Percentiles rank a stretch among this genome's conserved stretches.
phyloP scores from a whole-genome alignment of 129 eudicot genomes.

The Flaveria ramosissima region DNA sequence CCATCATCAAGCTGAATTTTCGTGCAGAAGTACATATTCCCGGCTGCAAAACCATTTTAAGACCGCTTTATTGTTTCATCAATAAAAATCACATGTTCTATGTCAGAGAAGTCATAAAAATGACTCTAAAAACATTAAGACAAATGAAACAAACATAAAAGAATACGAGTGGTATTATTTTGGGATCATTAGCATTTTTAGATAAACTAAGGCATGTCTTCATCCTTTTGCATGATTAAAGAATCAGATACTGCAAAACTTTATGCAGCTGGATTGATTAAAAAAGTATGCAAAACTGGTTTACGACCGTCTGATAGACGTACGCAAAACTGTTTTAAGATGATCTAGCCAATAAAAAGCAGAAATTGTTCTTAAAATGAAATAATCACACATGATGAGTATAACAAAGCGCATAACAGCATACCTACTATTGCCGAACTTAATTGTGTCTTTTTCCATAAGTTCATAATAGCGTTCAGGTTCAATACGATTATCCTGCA shows the following conservation, averaged over 20 bases:
- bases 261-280: neutral
- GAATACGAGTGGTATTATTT: neutral
- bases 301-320: neutral
- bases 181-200: neutral
- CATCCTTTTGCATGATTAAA: neutral
- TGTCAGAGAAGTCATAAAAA: neutral
- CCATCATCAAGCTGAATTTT: conserved; percentile 65
- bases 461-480: conserved; percentile 92
- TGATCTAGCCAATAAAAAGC: neutral
- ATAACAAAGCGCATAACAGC: conserved; percentile 15
- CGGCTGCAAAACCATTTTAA: conserved; percentile 62
- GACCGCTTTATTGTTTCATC: neutral
- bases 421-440: conserved; percentile 96
- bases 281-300: neutral
- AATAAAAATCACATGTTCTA: neutral
- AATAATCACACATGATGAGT: conserved; percentile 12
- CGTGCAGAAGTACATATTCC: conserved; percentile 84
- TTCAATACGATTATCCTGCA: conserved; percentile 84
- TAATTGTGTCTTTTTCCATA: conserved; percentile 77
- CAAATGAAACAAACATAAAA: neutral
- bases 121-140: neutral
- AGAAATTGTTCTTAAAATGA: neutral
- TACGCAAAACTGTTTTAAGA: neutral
- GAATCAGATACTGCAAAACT: neutral
- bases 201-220: neutral